Evolutionary conservation across 2,329 filamentous ascomycete species (phyloP), one percentile per base, ranked within the genome.

Genomic region (Xylariaceae sp.): DNA sequence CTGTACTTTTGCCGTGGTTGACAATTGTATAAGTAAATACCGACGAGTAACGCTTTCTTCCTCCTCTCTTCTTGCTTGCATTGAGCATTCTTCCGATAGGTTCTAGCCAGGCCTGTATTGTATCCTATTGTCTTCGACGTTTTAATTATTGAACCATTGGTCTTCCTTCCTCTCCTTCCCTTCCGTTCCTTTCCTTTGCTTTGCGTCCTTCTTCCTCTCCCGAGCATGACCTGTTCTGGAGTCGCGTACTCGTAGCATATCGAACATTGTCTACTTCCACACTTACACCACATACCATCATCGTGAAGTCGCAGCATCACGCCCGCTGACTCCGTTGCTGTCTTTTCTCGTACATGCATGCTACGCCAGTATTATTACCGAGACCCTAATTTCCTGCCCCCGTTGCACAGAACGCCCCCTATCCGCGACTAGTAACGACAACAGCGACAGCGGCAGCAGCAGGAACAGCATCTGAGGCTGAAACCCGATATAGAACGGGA

Each of bases 331-430:
- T 13, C 18, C 49, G 49, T 47, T 49, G 51, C 17, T 23, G 51
- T 44, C 5, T n/a, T 45, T 45, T 59, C 50, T 53, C 51, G 23
- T 35, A 51, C 49, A 51, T 35, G 30, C 51, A 59, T 59, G 61
- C 56, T 59, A 61, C 61, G 54, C 58, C 54, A 51, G 13, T 35
- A 58, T 45, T 45, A 59, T 55, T 59, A 44, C 61, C 54, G 56
- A 55, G 53, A 53, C 44, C 54, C 56, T 55, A 56, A 51, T 50
- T 45, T 59, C 17, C 55, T 48, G 13, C 35, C 35, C 23, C 49
- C 11, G 61, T 57, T 48, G 45, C 39, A 52, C 58, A n/a, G 34
- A 48, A 55, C 56, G 39, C 61, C 59, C 59, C 59, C 47, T 57
- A 57, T 34, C 23, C 17, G 35, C 57, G 47, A 59, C 57, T 37